Evolutionary conservation across 208 protist genomes (phyloP).

Genomic region (Leptomonas seymouri): DNA sequence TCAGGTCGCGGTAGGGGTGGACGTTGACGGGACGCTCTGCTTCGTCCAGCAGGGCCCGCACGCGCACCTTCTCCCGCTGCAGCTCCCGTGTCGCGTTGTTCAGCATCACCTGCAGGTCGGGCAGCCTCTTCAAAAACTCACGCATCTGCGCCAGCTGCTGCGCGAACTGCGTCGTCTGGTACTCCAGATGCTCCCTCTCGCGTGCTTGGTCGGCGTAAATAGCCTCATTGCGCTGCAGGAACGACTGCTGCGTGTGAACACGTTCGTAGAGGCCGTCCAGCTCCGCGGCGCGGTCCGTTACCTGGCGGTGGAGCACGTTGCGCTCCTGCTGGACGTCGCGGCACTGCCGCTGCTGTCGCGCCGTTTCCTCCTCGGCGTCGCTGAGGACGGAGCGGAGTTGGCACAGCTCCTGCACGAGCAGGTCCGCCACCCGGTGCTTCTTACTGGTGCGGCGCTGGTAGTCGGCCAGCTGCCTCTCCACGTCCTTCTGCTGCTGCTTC

Average conservation of each 20-base stretch:
- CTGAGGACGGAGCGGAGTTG: slow-evolving; percentile 94
- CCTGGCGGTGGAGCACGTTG: slow-evolving; percentile 92
- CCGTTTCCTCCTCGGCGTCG: slow-evolving; percentile 87
- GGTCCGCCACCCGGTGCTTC: slow-evolving; percentile 40
- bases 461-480: slow-evolving; percentile 49
- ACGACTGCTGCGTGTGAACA: slow-evolving; percentile 94
- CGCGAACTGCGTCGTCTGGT: slow-evolving; percentile 47
- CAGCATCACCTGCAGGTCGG: slow-evolving; percentile 64
- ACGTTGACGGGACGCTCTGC: slow-evolving; percentile 96
- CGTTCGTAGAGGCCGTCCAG: slow-evolving; percentile 96
- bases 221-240: slow-evolving; percentile 93
- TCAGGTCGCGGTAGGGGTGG: slow-evolving; percentile 95
- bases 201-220: slow-evolving; percentile 91
- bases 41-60: slow-evolving; percentile 94
- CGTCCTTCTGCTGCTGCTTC: slow-evolving; percentile 51
- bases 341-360: slow-evolving; percentile 92
- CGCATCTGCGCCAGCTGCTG: slow-evolving; percentile 59
- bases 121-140: slow-evolving; percentile 51
- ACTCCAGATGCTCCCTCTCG: slow-evolving; percentile 69
- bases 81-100: slow-evolving; percentile 74
- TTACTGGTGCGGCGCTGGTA: slow-evolving; percentile 47
- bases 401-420: slow-evolving; percentile 77
- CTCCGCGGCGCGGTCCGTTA: slow-evolving; percentile 96
- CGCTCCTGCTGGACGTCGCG: slow-evolving; percentile 94
- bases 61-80: slow-evolving; percentile 74